Conservation (phyloP, 371 early-diverging fungal species). For the Haplosporangium sp. region DNA sequence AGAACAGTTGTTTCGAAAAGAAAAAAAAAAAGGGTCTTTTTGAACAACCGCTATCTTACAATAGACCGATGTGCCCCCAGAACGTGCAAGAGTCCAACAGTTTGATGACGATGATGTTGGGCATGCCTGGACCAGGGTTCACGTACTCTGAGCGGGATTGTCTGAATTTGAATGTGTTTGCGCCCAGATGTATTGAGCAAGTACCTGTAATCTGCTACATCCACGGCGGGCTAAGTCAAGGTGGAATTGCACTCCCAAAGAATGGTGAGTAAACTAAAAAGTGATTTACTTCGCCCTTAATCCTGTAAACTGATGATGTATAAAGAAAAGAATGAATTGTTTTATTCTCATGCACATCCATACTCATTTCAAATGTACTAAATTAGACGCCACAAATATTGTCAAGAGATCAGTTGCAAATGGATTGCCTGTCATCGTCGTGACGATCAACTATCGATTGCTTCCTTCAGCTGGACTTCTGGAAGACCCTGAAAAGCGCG, state of each 20-base stretch:
- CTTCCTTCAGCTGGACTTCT: slow-evolving; percentile 25
- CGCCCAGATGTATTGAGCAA: slow-evolving; percentile 24
- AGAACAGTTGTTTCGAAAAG: not conserved
- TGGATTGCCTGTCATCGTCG: slow-evolving; percentile 50
- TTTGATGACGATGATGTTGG: slow-evolving; percentile 38
- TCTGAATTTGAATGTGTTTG: slow-evolving; percentile 54
- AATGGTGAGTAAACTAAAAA: slow-evolving; percentile 23
- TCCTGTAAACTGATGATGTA: no score
- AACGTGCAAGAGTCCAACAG: slow-evolving; percentile 23
- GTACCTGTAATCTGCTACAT: slow-evolving; percentile 55
- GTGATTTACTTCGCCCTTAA: no score
- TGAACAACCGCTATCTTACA: not conserved
- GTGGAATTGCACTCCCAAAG: slow-evolving; percentile 45
- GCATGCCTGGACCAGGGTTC: slow-evolving; percentile 47
- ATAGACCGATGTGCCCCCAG: slow-evolving; percentile 52
- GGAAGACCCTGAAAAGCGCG: slow-evolving; percentile 2
- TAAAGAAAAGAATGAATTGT: no score
- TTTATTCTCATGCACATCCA: no score
- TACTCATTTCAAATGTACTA: not conserved
- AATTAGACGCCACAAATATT: slow-evolving; percentile 47
- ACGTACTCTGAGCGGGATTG: slow-evolving; percentile 54
- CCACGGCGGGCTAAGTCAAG: slow-evolving; percentile 40
- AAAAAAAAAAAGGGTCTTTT: not conserved
- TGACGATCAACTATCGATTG: slow-evolving; percentile 54
- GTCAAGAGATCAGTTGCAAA: slow-evolving; percentile 38